Evolutionary conservation across 2,329 filamentous ascomycete genomes (phyloP), one percentile per base, ranked within the genome.

Genomic region (Fusarium dlaminii): DNA sequence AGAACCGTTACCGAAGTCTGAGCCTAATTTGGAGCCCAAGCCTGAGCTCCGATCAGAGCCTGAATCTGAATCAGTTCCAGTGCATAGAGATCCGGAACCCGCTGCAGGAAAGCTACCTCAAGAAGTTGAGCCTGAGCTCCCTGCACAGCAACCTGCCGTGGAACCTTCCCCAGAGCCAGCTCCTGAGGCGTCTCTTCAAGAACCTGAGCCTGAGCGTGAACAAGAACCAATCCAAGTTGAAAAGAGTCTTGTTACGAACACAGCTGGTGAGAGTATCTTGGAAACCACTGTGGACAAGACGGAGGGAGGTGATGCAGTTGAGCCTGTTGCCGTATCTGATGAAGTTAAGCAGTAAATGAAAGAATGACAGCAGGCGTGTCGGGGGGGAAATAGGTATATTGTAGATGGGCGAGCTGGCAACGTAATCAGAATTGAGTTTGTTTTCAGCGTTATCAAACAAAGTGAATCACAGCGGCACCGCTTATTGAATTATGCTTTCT

Each of bases 181-280:
- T n/a, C 68, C 46, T 37, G 64, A 70, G 52, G 11, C 36, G 8
- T 32, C 29, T 15, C 57, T 34, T 11, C 49, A 74, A 18, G 66
- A 68, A 30, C 34, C 18, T 7, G 29, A 60, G 8, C 34, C n/a
- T 14, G 24, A 54, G 7, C 43, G 36, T 37, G 68, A 62, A 24
- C 57, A 63, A 48, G 72, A 65, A 27, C 45, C 55, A 10, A 36
- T 51, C 17, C 56, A 61, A 24, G 63, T 76, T 27, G 76, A 81
- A 45, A 83, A 85, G 77, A 83, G 83, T 1, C 77, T 85, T 24
- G 83, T 79, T 30, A 78, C 81, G 17, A 85, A 86, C 70, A 83
- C 79, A 57, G 85, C 84, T 12, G 85, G 85, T 6, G 85, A 86
- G 77, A 81, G 82, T 37, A 79, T 87, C n/a, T 72, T 85, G 15